Evolutionary conservation across 2,329 filamentous ascomycete species (phyloP).

Genomic region (Ascochyta pisi): DNA sequence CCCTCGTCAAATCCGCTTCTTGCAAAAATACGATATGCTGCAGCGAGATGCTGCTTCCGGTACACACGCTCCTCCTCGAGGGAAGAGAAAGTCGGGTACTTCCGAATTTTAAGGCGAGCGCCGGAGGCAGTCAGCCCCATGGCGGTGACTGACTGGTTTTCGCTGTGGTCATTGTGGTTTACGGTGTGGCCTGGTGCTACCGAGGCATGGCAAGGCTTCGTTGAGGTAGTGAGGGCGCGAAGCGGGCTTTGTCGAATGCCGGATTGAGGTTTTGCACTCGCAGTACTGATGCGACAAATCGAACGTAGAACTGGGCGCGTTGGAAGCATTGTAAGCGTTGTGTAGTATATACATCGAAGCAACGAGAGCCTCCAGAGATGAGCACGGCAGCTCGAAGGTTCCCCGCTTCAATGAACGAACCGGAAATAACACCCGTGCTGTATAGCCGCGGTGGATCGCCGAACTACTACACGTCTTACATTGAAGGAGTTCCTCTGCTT

Average conservation of each 20-base stretch:
- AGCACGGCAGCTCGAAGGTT: conserved; percentile 2
- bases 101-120: conserved; percentile 54
- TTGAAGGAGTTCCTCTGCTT: neutral
- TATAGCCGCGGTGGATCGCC: neutral
- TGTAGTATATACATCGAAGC: neutral
- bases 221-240: conserved; percentile 22
- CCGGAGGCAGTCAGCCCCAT: conserved; percentile 56
- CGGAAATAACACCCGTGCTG: conserved; percentile 2
- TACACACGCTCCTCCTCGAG: conserved; percentile 53
- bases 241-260: no score
- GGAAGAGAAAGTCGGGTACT: conserved; percentile 51
- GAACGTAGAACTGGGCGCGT: neutral
- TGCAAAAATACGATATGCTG: conserved; percentile 52
- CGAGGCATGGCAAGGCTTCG: conserved; percentile 23
- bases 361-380: neutral
- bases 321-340: neutral
- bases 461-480: neutral
- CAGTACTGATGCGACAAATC: neutral
- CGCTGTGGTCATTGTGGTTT: conserved; percentile 45
- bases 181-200: conserved; percentile 30
- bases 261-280: neutral
- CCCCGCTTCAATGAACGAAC: conserved; percentile 8
- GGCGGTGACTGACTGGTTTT: conserved; percentile 54
- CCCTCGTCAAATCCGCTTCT: conserved; percentile 51
- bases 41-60: conserved; percentile 56